Evolutionary conservation across 768 basidiomycete species (phyloP).

Genomic region (Chlorophyllum brunneum): DNA sequence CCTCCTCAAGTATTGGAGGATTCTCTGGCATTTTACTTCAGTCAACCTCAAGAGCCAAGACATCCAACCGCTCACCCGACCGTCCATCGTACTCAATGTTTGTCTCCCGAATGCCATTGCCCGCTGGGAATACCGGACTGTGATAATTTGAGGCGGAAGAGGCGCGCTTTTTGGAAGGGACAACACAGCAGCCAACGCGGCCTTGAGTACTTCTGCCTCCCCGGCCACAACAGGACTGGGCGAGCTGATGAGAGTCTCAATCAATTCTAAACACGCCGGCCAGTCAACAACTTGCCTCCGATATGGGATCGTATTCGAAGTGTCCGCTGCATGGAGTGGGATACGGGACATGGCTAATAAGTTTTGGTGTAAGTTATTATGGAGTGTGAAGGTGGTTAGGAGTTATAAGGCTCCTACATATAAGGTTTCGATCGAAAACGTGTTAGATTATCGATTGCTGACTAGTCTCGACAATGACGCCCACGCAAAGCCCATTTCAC

Average conservation of each 20-base stretch:
- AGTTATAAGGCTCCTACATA: no score
- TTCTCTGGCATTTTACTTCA: no score
- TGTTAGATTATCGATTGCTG: no score
- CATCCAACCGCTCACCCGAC: conserved; percentile 21
- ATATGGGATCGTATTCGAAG: no score
- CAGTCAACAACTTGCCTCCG: background rate
- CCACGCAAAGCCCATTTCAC: no score
- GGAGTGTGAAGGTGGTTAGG: no score
- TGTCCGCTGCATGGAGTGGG: no score
- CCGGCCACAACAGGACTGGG: conserved; percentile 29
- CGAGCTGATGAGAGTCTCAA: conserved; percentile 18
- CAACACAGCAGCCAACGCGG: conserved; percentile 20
- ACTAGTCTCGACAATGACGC: no score
- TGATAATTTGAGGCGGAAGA: conserved; percentile 23
- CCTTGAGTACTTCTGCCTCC: conserved; percentile 29
- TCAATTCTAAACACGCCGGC: background rate
- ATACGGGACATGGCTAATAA: no score
- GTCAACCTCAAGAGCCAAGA: background rate
- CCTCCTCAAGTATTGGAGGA: no score
- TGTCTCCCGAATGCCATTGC: conserved; percentile 32
- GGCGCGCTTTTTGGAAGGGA: conserved; percentile 17
- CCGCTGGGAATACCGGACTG: conserved; percentile 27
- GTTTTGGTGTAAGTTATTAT: no score
- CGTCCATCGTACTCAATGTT: conserved; percentile 28
- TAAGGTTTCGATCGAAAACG: no score